A percentile compares a stretch with the other conserved stretches of the same genome.
Evolutionary conservation across 2,329 filamentous ascomycete genomes (phyloP).

Genomic region (Xylaria sp.): DNA sequence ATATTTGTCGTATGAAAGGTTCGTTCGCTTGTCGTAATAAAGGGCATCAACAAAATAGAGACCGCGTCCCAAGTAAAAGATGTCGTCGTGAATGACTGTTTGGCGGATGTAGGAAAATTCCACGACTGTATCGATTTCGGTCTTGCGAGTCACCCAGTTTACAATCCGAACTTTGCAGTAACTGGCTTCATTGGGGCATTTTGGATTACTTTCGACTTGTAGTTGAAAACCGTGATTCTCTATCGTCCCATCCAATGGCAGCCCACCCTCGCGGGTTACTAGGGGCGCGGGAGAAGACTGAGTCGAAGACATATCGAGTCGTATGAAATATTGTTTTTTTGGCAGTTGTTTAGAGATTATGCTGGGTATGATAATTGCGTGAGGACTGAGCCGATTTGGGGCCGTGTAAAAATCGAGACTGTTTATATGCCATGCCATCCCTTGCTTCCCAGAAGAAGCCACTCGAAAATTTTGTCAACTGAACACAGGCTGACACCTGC

Average conservation of each 20-base stretch:
- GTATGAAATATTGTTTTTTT: not conserved
- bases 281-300: not conserved
- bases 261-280: not conserved
- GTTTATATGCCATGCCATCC: not conserved
- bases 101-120: not conserved
- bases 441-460: not conserved
- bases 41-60: slow-evolving; percentile 4
- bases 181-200: not conserved
- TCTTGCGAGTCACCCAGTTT: not conserved
- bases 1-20: not conserved
- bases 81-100: not conserved
- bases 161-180: not conserved
- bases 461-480: not conserved
- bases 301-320: not conserved
- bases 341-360: not conserved
- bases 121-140: not conserved
- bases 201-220: slow-evolving; percentile 8
- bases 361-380: not conserved
- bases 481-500: not conserved
- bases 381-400: no score
- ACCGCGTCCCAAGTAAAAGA: not conserved
- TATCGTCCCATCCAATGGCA: not conserved
- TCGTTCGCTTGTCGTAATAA: not conserved
- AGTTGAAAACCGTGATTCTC: not conserved
- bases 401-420: not conserved